Evolutionary conservation across 1,139 yeast species (phyloP), one percentile per base, ranked within the genome.

Genomic region (Ashbya aceris): DNA sequence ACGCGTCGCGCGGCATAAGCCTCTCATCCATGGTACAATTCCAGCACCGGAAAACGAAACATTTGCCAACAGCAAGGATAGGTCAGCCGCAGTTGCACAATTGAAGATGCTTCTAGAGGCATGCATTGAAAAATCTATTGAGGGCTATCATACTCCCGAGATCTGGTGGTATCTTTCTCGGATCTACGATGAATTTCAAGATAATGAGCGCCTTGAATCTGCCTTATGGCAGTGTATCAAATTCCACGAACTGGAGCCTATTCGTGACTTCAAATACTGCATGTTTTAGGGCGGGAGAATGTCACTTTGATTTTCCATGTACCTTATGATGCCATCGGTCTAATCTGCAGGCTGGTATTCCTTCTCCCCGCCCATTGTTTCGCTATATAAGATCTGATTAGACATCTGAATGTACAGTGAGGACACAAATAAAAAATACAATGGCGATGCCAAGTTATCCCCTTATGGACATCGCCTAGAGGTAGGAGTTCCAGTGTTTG

Each of bases 81-180:
- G 68, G 51, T 67, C 72, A 39, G 80, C 89, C 4, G 91, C 84
- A 0, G 60, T 74, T 9, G 78, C 85, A 3, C 68, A 94, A 42
- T 66, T 81, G 47, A 76, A 79, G 57, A 72, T 76, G 42, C 63
- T 77, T 41, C 66, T 86, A 43, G 91, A 83, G 52, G 62, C 68
- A n/a, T 60, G 79, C 61, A 75, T 79, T 56, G 53, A 68, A 49
- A 64, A 53, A 29, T 58, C 68, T 3, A 63, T 67, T 27, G 66
- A 65, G 34, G 93, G 85, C 2, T 65, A 72, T 47, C 73, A 74
- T 53, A 68, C 70, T 28, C 67, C 84, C 1, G 95, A 85, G 58
- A 71, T 82, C 10, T 83, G 93, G 86, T 80, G 77, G 72, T 71
- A 74, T 45, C 68, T 85, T 48, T 76, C 87, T 3, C 66, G 72